Evolutionary conservation across 768 basidiomycete genomes (phyloP), one percentile per base, ranked within the genome.

Genomic region (Candolleomyces eurysporus): DNA sequence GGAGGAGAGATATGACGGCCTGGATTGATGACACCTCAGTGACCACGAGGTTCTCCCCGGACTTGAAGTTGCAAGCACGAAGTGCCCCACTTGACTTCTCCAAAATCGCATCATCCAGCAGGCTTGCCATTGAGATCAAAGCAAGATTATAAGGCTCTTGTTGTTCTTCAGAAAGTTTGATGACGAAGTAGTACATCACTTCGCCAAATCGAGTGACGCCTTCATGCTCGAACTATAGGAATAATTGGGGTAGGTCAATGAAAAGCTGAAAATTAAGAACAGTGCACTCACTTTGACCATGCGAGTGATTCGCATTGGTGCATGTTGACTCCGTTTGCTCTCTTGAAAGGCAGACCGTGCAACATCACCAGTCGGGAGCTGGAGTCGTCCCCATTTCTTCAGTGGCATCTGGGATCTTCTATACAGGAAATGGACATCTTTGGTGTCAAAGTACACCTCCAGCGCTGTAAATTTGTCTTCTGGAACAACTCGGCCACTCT

Each of bases 301-400:
- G 7, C 59, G 52, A 4, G 50, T 21, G 19, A 43, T 53, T 1
- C 42, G 51, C 7, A 32, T 6, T 1, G 52, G n/a, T 30, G 39
- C 39, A 10, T 42, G 6, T 11, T 31, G 6, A 14, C 26, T n/a
- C 26, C 50, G 16, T 5, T 42, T 4, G 21, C 48, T 46, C 51
- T 75, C 75, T 58, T 72, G 72, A 72, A 71, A 75, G 2, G 57
- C 43, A 7, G 70, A 71, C 5, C 70, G 65, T 10, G 65, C 72
- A 42, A 69, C 63, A 46, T 76, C 72, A 7, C 71, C 70, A 63
- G 71, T 75, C 40, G 73, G 73, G 9, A 75, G 65, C 21, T 56
- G 66, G 17, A 76, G 59, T 10, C 73, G 65, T 19, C 72, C 71
- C 73, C 73, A 73, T 4, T 66, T 61, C 4, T 14, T 49, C 14